Evolutionary conservation across 331 rosid genomes (phyloP).

Genomic region (Acacia pycnantha): DNA sequence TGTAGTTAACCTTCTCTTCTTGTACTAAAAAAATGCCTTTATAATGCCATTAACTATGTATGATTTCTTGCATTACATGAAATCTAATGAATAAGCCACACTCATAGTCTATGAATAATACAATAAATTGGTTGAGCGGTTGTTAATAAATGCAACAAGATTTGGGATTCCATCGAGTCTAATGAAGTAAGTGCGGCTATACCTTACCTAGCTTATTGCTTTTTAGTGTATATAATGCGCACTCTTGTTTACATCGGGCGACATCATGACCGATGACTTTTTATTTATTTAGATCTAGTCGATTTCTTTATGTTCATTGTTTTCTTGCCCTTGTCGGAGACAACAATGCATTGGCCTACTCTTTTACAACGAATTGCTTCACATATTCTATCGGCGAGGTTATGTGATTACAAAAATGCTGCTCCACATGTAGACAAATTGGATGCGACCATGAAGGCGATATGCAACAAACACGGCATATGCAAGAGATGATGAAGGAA

Average conservation of each 20-base stretch:
- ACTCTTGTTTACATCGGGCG: conserved; percentile 19
- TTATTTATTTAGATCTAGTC: conserved; percentile 23
- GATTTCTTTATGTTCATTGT: conserved; percentile 8
- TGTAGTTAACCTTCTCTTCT: too few species aligned
- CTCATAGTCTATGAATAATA: neutral
- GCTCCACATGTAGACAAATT: conserved; percentile 81
- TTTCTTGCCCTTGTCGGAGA: conserved; percentile 46
- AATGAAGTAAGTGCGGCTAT: conserved; percentile 59
- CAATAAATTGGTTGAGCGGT: conserved; percentile 69
- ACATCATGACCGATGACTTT: conserved; percentile 5
- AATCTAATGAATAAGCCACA: neutral
- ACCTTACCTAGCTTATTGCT: conserved; percentile 25
- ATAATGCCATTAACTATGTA: neutral
- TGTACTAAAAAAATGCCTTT: too few species aligned
- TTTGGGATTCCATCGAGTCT: conserved; percentile 76
- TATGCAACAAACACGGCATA: conserved; percentile 60
- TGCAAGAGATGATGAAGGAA: too few species aligned
- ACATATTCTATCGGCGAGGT: conserved; percentile 81
- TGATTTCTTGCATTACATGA: neutral
- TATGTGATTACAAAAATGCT: conserved; percentile 96
- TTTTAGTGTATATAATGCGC: neutral
- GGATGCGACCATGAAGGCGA: conserved; percentile 92
- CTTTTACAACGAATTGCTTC: conserved; percentile 87
- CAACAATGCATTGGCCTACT: conserved; percentile 78
- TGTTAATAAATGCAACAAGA: conserved; percentile 65